Evolutionary conservation across 345 rosid species (phyloP).

Genomic region (Ceriops tagal): DNA sequence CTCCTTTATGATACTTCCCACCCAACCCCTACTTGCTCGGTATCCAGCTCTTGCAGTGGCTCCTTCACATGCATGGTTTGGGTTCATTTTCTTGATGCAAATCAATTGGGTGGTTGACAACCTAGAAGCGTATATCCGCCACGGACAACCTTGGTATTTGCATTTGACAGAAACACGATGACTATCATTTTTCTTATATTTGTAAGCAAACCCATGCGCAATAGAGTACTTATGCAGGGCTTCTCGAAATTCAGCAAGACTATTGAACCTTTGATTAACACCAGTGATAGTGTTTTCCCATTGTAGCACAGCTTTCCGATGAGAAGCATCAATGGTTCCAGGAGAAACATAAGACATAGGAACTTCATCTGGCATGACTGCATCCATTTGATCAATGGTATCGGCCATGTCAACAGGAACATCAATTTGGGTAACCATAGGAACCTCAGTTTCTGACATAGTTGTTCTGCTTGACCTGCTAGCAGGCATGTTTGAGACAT

Average conservation of each 20-base stretch:
- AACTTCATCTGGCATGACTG: slow-evolving; percentile 37
- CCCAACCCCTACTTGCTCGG: slow-evolving; percentile 90
- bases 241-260: slow-evolving; percentile 79
- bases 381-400: slow-evolving; percentile 18
- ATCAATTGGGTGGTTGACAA: slow-evolving; percentile 77
- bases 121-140: slow-evolving; percentile 89
- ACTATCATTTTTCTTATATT: slow-evolving; percentile 88
- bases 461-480: slow-evolving; percentile 82
- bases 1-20: slow-evolving; percentile 86
- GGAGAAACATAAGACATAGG: slow-evolving; percentile 42
- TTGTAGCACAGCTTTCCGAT: slow-evolving; percentile 56
- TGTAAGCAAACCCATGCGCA: slow-evolving; percentile 83
- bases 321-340: slow-evolving; percentile 40
- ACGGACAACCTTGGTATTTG: slow-evolving; percentile 82
- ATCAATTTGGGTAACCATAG: slow-evolving; percentile 38
- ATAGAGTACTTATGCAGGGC: slow-evolving; percentile 86
- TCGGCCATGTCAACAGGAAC: slow-evolving; percentile 28
- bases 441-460: slow-evolving; percentile 51
- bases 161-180: slow-evolving; percentile 88
- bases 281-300: slow-evolving; percentile 94
- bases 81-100: slow-evolving; percentile 81
- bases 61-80: slow-evolving; percentile 84
- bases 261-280: slow-evolving; percentile 78
- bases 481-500: slow-evolving; percentile 57
- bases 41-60: slow-evolving; percentile 71